These are phyloP conservation scores for Chlorophyllum brunneum DNA, from an alignment of 768 basidiomycete genomes.

Conservation along the genomic window DNA sequence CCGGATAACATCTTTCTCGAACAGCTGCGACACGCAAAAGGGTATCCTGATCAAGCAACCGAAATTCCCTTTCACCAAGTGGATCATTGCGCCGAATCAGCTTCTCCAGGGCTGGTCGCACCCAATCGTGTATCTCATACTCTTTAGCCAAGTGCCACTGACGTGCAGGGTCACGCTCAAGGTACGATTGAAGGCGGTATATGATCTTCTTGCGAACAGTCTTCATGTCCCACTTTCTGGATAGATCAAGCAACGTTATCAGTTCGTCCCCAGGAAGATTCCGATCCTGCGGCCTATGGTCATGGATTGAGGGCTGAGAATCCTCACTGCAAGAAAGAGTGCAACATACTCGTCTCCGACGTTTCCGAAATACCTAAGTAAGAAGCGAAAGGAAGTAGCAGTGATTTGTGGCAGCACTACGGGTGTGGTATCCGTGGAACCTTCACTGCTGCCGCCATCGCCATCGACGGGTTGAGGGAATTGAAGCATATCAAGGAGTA, in stretches of 20 bases:
- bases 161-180: conserved; percentile 19
- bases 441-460: background rate
- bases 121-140: conserved; percentile 29
- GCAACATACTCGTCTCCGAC: background rate
- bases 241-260: conserved; percentile 34
- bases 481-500: conserved; percentile 31
- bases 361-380: conserved; percentile 10
- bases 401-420: background rate
- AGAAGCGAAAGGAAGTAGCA: conserved; percentile 7
- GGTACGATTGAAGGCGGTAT: conserved; percentile 17
- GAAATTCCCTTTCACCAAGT: background rate
- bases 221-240: conserved; percentile 34
- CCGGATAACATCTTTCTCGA: conserved; percentile 3
- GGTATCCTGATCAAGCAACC: background rate
- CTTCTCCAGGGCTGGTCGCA: conserved; percentile 1
- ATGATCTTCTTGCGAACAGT: conserved; percentile 26
- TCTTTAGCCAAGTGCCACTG: conserved; percentile 30
- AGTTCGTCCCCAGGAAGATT: conserved; percentile 24
- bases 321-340: too few species aligned
- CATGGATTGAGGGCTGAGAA: background rate
- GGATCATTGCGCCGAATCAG: conserved; percentile 3
- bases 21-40: background rate
- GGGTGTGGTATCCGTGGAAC: background rate
- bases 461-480: conserved; percentile 19
- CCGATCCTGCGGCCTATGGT: too few species aligned